Base-by-base conservation (phyloP, 176 grass and related monocot species). In the Raddia distichophylla region DNA sequence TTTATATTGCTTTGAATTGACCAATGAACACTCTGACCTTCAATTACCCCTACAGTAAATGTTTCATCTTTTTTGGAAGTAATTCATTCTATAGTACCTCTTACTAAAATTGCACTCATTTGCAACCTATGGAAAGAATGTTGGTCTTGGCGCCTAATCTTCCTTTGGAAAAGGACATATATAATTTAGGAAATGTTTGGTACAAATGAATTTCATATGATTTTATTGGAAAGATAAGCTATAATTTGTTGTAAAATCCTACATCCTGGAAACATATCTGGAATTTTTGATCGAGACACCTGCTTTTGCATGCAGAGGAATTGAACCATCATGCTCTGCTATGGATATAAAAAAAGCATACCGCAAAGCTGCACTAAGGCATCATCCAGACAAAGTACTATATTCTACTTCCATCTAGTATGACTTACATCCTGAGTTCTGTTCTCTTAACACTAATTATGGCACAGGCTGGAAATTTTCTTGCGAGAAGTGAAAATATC, bases 321-420 rank as follows among this genome's bases (percentile, higher is more conserved):
- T 94, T 60, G 88, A 94, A 60, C 69, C 78, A 80, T 86, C 88
- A 78, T 90, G 88, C 68, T 93, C 92, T 87, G 71, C 58, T 63
- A 60, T 83, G 64, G 92, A 93, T 83, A 83, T 98, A 79, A 94
- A 94, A 82, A 94, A 91, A 62, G 88, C 92, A 70, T 98, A 94
- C 67, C 86, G 86, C 79, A 94, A 93, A 93, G 90, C 95, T 76
- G 95, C 90, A 86, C 75, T 94, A 57, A 88, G 81, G 78, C 92
- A 94, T 87, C 92, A 91, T 89, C 95, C 90, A 72, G 92, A 98
- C 69, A 90, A 94, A 79, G 94, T 97, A 81, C 42, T 71, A 67
- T 59, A 63, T 66, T 54, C 18, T 40, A 75, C 35, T 84, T 84
- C 34, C 53, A 69, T 75, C 68, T 80, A 71, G 67, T 85, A 32